phyloP scores from a whole-genome alignment of 2,329 filamentous ascomycete genomes.

The Dactylonectria macrodidyma region DNA sequence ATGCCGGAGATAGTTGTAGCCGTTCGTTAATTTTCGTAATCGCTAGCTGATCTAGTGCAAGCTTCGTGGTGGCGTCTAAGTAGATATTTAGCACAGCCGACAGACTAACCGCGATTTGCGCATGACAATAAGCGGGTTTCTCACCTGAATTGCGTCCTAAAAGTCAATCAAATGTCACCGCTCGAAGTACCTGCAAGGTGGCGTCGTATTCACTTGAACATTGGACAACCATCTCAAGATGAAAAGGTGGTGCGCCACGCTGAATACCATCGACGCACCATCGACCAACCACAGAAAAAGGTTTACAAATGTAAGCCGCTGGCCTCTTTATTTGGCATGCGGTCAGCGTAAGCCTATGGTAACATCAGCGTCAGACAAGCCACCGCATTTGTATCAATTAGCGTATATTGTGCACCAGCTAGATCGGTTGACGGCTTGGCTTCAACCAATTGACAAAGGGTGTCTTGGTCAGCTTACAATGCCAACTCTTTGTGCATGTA shows the following conservation, averaged over 20 bases:
- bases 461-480: background rate
- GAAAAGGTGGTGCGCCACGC: slow-evolving; percentile 19
- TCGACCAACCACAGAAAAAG: background rate
- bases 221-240: background rate
- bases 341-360: slow-evolving; percentile 1
- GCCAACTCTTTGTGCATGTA: background rate
- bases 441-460: background rate
- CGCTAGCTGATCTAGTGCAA: no score
- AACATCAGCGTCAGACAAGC: background rate
- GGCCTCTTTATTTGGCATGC: background rate
- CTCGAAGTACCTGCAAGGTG: background rate
- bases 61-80: no score
- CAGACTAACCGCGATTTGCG: no score
- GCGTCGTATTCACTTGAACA: background rate
- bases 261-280: slow-evolving; percentile 50
- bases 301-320: background rate
- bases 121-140: background rate
- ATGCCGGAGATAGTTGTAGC: no score
- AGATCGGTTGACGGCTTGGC: background rate
- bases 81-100: no score
- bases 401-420: background rate
- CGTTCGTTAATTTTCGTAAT: no score
- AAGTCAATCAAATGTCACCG: background rate
- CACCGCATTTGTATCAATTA: background rate
- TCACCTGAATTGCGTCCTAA: background rate